phyloP scores from a whole-genome alignment of 345 rosid species.

The Theobroma cacao region DNA sequence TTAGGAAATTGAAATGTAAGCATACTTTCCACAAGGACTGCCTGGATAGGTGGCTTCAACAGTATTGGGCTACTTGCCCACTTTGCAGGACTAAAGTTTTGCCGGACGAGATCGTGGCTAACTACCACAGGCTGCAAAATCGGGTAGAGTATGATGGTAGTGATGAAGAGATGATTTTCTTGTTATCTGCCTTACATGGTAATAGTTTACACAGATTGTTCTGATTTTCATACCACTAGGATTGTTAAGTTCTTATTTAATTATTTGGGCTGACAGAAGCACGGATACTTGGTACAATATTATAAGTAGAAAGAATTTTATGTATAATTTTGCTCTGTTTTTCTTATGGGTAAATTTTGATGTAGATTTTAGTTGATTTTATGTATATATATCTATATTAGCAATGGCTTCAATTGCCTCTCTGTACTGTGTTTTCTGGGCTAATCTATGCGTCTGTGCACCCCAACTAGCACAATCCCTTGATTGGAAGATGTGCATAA shows the following conservation, averaged over 20 bases:
- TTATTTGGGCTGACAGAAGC: background rate
- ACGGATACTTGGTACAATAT: background rate
- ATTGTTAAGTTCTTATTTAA: background rate
- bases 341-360: background rate
- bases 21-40: constrained; percentile 55
- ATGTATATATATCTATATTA: background rate
- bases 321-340: background rate
- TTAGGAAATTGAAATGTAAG: constrained; percentile 38
- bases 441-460: background rate
- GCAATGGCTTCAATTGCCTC: background rate
- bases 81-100: constrained; percentile 48
- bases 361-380: constrained; percentile 1
- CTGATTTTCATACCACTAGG: background rate
- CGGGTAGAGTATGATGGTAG: constrained; percentile 28
- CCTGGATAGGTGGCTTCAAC: constrained; percentile 47
- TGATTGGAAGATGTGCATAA: background rate
- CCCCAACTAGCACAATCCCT: background rate
- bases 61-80: constrained; percentile 43
- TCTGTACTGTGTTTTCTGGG: background rate
- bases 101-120: constrained; percentile 42
- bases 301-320: background rate
- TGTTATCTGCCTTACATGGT: constrained; percentile 37
- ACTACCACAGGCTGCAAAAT: constrained; percentile 20
- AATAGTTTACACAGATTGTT: constrained; percentile 32
- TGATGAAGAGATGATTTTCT: constrained; percentile 41